These are phyloP conservation scores for Vitis rupestris DNA, from an alignment of 164 flowering plant species.

Conservation along the genomic window DNA sequence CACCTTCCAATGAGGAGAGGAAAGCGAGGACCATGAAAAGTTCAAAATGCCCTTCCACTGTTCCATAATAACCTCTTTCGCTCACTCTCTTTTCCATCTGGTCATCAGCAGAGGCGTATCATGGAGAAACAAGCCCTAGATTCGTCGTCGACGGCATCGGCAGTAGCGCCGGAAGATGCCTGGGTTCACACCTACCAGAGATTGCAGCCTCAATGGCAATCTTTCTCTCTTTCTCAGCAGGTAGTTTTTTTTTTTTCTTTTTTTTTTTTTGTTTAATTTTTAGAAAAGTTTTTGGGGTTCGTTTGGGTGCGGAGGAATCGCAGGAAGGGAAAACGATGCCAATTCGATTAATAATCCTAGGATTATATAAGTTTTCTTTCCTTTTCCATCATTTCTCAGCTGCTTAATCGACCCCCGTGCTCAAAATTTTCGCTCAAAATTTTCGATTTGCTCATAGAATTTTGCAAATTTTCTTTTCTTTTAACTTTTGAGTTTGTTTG, in stretches of 20 bases:
- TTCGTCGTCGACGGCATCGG: slow-evolving; percentile 19
- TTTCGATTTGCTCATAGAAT: too few relatives aligned
- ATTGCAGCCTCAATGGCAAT: slow-evolving; percentile 59
- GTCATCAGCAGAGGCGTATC: not conserved
- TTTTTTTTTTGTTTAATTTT: not conserved
- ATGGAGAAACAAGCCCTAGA: slow-evolving; percentile 46
- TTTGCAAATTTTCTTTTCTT: not conserved
- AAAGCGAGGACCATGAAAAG: too few relatives aligned
- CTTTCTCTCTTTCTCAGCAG: slow-evolving; percentile 45
- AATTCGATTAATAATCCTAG: too few relatives aligned
- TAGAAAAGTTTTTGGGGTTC: not conserved
- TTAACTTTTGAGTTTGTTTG: not conserved
- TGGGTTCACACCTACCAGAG: slow-evolving; percentile 48
- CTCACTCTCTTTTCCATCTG: not conserved
- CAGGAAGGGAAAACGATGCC: too few relatives aligned
- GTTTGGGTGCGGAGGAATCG: not conserved
- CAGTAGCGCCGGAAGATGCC: slow-evolving; percentile 54
- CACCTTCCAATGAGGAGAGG: too few relatives aligned
- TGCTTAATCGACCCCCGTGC: too few relatives aligned
- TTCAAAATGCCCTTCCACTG: too few relatives aligned
- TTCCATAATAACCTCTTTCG: not conserved
- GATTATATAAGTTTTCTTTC: too few relatives aligned
- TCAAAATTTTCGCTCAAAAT: too few relatives aligned
- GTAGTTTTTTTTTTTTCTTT: slow-evolving; percentile 18
- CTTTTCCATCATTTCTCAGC: too few relatives aligned